Percentiles rank a stretch among this genome's conserved stretches.
phyloP scores from a whole-genome alignment of 257 asterid species.

The Buddleja alternifolia region DNA sequence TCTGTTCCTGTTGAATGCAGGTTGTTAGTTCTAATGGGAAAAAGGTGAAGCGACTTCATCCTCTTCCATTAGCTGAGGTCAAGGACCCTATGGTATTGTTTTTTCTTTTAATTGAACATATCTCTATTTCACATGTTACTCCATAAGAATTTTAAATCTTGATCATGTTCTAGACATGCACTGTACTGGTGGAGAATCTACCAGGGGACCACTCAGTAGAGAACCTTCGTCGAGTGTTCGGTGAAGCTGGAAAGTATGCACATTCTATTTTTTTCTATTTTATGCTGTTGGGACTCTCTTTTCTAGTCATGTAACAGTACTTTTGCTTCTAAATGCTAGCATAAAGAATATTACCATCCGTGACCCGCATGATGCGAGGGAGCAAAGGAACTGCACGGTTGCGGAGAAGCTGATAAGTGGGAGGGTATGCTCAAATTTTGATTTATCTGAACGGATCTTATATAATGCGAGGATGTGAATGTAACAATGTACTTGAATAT shows the following conservation, averaged over 20 bases:
- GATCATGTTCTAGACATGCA: slow-evolving; percentile 64
- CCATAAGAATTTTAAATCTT: slow-evolving; percentile 10
- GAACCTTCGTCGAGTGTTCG: slow-evolving; percentile 77
- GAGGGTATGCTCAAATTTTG: slow-evolving; percentile 55
- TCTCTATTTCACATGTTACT: slow-evolving; percentile 6
- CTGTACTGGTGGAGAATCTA: slow-evolving; percentile 92
- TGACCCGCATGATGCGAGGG: slow-evolving; percentile 75
- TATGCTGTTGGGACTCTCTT: neutral
- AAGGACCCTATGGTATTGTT: slow-evolving; percentile 79
- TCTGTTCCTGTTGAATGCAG: slow-evolving; percentile 48
- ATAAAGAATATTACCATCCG: slow-evolving; percentile 66
- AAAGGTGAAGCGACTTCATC: slow-evolving; percentile 83
- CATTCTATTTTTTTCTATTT: slow-evolving; percentile 15
- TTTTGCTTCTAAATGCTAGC: slow-evolving; percentile 45
- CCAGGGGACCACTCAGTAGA: slow-evolving; percentile 94
- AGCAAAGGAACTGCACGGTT: slow-evolving; percentile 60
- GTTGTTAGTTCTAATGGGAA: slow-evolving; percentile 79
- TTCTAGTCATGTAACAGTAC: slow-evolving; percentile 5
- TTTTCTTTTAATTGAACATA: slow-evolving; percentile 7
- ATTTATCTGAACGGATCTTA: slow-evolving; percentile 12
- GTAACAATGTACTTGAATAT: slow-evolving; percentile 2
- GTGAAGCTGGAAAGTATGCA: slow-evolving; percentile 88
- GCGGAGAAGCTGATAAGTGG: slow-evolving; percentile 91
- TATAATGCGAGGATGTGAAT: slow-evolving; percentile 3
- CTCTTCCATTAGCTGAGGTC: slow-evolving; percentile 64